phyloP scores from a whole-genome alignment of 2,329 filamentous ascomycete species.

The Sclerotiophoma versabilis region DNA sequence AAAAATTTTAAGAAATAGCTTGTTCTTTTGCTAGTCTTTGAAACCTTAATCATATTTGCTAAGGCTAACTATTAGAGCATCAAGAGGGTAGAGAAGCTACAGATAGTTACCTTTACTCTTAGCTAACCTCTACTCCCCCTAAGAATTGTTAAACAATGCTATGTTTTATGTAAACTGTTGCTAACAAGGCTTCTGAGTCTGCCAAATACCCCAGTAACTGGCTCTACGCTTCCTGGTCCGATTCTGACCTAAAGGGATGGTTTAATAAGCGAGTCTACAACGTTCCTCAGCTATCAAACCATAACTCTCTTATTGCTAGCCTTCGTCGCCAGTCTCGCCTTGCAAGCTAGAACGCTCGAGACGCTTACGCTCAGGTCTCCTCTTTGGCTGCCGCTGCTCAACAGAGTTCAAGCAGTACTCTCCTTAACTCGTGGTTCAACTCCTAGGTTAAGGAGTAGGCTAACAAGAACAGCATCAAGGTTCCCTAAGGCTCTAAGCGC shows the following conservation, averaged over 20 bases:
- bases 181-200: slow-evolving; percentile 78
- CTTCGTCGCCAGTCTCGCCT: slow-evolving; percentile 91
- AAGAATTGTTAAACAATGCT: too few relatives aligned
- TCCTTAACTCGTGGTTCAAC: slow-evolving; percentile 91
- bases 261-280: slow-evolving; percentile 87
- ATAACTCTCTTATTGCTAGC: slow-evolving; percentile 86
- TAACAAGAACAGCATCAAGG: slow-evolving; percentile 87
- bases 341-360: slow-evolving; percentile 72
- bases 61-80: too few relatives aligned
- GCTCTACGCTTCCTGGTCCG: slow-evolving; percentile 89
- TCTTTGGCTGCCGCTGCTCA: slow-evolving; percentile 66
- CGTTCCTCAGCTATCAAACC: slow-evolving; percentile 80
- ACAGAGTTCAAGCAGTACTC: slow-evolving; percentile 76
- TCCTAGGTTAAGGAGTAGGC: slow-evolving; percentile 89
- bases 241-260: slow-evolving; percentile 93
- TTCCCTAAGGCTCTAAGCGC: slow-evolving; percentile 88
- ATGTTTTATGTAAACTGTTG: too few relatives aligned
- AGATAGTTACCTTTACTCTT: too few relatives aligned
- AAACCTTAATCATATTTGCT: too few relatives aligned
- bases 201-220: slow-evolving; percentile 90
- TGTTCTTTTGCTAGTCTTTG: too few relatives aligned
- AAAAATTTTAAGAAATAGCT: too few relatives aligned
- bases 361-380: slow-evolving; percentile 55
- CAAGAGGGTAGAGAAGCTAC: too few relatives aligned
- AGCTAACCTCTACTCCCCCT: too few relatives aligned